Evolutionary conservation across 1,284 basidiomycete genomes (phyloP), one percentile per base, ranked within the genome.

Genomic region (Tylopilus sp.): DNA sequence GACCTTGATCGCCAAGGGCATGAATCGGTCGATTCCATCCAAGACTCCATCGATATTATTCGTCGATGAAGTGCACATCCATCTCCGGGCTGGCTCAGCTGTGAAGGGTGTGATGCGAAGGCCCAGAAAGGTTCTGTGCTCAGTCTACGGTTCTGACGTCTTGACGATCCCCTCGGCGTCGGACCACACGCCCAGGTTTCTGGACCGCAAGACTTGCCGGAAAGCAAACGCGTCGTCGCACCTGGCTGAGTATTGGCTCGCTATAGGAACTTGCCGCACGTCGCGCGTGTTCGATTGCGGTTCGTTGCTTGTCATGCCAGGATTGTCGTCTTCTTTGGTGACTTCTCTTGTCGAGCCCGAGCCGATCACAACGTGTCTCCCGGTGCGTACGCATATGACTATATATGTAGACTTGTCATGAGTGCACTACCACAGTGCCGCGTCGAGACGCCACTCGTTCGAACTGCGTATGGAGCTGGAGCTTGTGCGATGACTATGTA

Each of bases 121-220:
- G n/a, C n/a, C n/a, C n/a, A n/a, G 11, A 12, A 10, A 28, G 28
- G 28, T 28, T 8, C 74, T 74, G 77, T 77, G 78, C 81, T 79
- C 79, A 74, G 79, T 77, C 77, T 76, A 78, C n/a, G n/a, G n/a
- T n/a, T n/a, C n/a, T n/a, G n/a, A n/a, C n/a, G n/a, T n/a, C n/a
- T n/a, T n/a, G n/a, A n/a, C n/a, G 77, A 76, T 13, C 12, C 29
- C n/a, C 11, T 37, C 11, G 2, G 11, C 11, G 13, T 37, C 13
- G 19, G 18, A 8, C 6, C 23, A 18, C 18, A 16, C 15, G 25
- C 35, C 39, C 35, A 48, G 21, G 28, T 40, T n/a, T 38, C 31
- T 31, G 43, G 31, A 43, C 26, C 28, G n/a, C 41, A 8, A 21
- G 49, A 38, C 26, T 18, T 37, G 25, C 25, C 23, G 18, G 31